These are phyloP conservation scores for Bidens hawaiensis DNA, from an alignment of 140 eudicot genomes.

Conservation along the genomic window DNA sequence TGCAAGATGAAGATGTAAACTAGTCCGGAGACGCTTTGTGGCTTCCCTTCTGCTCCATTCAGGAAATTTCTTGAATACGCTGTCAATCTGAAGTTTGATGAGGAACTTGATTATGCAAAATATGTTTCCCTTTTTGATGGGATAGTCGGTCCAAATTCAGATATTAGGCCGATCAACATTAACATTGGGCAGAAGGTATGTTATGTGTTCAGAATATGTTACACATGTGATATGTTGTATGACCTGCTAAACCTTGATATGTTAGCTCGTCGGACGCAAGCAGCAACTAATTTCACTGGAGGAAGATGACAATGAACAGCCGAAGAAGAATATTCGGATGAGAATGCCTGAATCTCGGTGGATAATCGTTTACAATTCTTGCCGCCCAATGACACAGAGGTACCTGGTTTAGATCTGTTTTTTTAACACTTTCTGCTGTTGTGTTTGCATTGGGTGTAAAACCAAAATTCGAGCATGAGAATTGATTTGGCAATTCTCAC, in stretches of 20 bases:
- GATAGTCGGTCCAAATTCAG: constrained; percentile 80
- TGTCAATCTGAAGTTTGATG: constrained; percentile 81
- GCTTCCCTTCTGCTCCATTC: constrained; percentile 70
- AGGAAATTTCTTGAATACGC: constrained; percentile 64
- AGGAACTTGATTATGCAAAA: constrained; percentile 78
- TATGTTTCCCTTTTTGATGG: too few species aligned
- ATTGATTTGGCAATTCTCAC: not conserved
- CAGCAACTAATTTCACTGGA: constrained; percentile 65
- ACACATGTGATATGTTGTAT: not conserved
- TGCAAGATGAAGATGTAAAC: constrained; percentile 95
- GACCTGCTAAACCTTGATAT: not conserved
- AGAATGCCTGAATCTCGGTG: constrained; percentile 93
- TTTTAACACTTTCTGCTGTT: not conserved
- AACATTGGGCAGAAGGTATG: constrained; percentile 95
- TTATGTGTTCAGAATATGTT: not conserved
- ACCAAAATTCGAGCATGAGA: not conserved
- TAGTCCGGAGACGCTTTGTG: constrained; percentile 78
- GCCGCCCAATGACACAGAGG: constrained; percentile 94
- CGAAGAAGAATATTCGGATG: constrained; percentile 73
- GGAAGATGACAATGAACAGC: constrained; percentile 70
- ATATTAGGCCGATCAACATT: constrained; percentile 73
- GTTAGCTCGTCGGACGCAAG: constrained; percentile 74
- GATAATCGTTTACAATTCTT: constrained; percentile 82
- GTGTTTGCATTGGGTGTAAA: not conserved
- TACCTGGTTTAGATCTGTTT: not conserved